Evolutionary conservation across 2,329 filamentous ascomycete genomes (phyloP), one percentile per base, ranked within the genome.

Genomic region (Fusarium sp.): DNA sequence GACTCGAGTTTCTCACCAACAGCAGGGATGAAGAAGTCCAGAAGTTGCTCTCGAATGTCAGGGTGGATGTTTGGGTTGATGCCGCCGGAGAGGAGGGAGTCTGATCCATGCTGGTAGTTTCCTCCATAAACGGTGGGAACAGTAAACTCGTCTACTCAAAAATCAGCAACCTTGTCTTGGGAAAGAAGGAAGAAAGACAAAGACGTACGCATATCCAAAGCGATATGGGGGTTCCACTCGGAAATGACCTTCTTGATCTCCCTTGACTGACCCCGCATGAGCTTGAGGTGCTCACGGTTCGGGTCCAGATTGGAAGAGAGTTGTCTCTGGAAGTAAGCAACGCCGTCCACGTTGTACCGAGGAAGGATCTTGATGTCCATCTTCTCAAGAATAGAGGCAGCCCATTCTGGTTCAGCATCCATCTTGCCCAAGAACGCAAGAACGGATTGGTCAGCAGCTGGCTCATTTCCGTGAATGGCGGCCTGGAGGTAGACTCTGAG

Each of bases 291-390:
- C 10, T 68, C 64, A 4, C 65, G 20, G 5, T 68, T 68, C 0
- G 65, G 65, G 8, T 68, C 64, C 1, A 68, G 30, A 1, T 68
- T 68, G 0, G 51, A 64, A 1, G 64, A 47, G 3, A 68, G 24
- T 1, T 68, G 51, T 7, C 65, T 34, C 32, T 68, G 65, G 18
- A 68, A 68, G 7, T 68, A 68, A 3, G 52, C 47, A 24, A 68
- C 65, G 0, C 65, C 65, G 7, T 68, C 65, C 0, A 64, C 52
- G 0, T 68, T 68, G 7, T 68, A 68, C 0, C 65, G 20, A 2
- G 65, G 65, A 2, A 68, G 65, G 6, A 68, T 46, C 22, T 53
- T 64, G 5, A 68, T 68, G 4, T 68, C 64, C 57, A 68, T 58
- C 16, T 68, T 68, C 7, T 59, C 65, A 8, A 68, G 45, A 2